Conservation (phyloP, 495 filamentous ascomycete genomes). For the Penicillium chermesinum region DNA sequence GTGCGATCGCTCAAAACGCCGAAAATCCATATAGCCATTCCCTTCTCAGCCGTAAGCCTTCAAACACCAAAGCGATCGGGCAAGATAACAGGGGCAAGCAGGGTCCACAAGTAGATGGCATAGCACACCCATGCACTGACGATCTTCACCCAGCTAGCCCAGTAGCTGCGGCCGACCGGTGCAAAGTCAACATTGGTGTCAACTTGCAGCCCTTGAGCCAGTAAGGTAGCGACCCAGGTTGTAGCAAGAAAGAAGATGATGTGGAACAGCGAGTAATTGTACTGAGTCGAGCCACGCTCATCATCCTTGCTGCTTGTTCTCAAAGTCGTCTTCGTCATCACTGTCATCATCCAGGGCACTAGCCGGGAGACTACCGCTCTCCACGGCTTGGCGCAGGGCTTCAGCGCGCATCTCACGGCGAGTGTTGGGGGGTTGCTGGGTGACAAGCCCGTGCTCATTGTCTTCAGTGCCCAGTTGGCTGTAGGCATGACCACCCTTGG, state of each 20-base stretch:
- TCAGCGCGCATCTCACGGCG: constrained; percentile 89
- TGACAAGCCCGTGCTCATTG: constrained; percentile 80
- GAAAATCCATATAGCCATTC: constrained; percentile 4
- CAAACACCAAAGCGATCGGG: constrained; percentile 74
- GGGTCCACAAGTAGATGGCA: constrained; percentile 85
- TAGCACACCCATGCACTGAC: constrained; percentile 97
- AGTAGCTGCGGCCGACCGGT: constrained; percentile 89
- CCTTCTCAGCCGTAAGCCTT: too few relatives aligned
- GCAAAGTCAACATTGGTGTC: constrained; percentile 68
- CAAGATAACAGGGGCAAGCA: constrained; percentile 78
- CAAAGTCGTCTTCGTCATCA: constrained; percentile 60
- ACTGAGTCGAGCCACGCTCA: constrained; percentile 83
- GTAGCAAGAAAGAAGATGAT: constrained; percentile 96
- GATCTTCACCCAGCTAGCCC: constrained; percentile 99
- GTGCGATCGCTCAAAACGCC: constrained; percentile 20
- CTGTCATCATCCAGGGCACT: constrained; percentile 73
- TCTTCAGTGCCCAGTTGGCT: constrained; percentile 61
- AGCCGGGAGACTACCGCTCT: constrained; percentile 83
- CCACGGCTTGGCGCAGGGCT: constrained; percentile 85
- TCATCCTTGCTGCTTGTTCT: constrained; percentile 65
- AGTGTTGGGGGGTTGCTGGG: constrained; percentile 70
- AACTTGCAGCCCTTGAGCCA: constrained; percentile 77
- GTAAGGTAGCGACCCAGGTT: constrained; percentile 87
- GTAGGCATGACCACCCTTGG: constrained; percentile 55
- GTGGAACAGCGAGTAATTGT: constrained; percentile 95